Evolutionary conservation across 2,329 filamentous ascomycete genomes (phyloP), one percentile per base, ranked within the genome.

Genomic region (Phialocephala sp.): DNA sequence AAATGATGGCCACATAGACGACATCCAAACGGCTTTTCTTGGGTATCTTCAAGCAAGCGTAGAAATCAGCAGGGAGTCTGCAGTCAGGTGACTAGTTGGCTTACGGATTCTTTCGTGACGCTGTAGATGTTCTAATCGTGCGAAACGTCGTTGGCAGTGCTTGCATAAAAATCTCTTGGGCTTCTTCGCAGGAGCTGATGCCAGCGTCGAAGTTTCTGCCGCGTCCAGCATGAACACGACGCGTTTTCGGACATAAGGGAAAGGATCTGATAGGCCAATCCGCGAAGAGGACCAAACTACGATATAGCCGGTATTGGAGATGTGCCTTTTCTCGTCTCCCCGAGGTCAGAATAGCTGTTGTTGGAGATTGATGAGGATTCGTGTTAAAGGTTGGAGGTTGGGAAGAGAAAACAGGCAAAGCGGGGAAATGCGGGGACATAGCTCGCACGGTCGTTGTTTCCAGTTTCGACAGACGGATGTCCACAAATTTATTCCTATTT

Each of bases 51-150:
- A 39, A 35, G 27, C 60, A 54, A 20, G 14, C 8, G 43, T 2
- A 43, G 18, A 50, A 9, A 22, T 39, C 36, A 24, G 41, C n/a
- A 47, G 41, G 4, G n/a, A 4, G 20, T 18, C 32, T 2, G 1
- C 41, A 12, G 27, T 4, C 22, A 4, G 3, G 36, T 27, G n/a
- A 22, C 20, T 8, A 2, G 4, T 20, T 4, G 11, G 24, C 64
- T 35, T 59, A 66, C 64, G 86, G 36, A 85, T 88, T 69, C 86
- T 82, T 76, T 88, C 86, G 75, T 89, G 86, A 74, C 86, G 81
- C 76, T 88, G 86, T 59, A 89, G 85, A 77, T 89, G 86, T 76
- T 89, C 86, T 72, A 88, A 85, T 72, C 86, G 85, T 76, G 85
- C 84, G 76, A 89, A 89, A 68, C 83, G 82, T 74, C 88, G 88